Evolutionary conservation across 306 rosid species (phyloP).

Genomic region (Prunus persica): Prunus_persica_NCBIv2 NC_034015.1:775501-776000

Average conservation of each 20-base stretch:
- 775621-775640: not conserved
- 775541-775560: not conserved
- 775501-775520: not conserved
- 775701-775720: not conserved
- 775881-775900: not conserved
- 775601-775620: not conserved
- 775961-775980: constrained; percentile 97
- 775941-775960: constrained; percentile 10
- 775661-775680: not conserved
- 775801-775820: constrained; percentile 71
- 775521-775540: not conserved
- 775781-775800: constrained; percentile 91
- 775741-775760: constrained; percentile 88
- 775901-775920: constrained; percentile 1
- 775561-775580: not conserved
- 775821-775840: constrained; percentile 81
- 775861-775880: constrained; percentile 28
- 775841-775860: constrained; percentile 98
- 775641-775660: not conserved
- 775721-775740: constrained; percentile 30
- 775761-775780: constrained; percentile 80
- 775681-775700: not conserved
- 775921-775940: constrained; percentile 4
- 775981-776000: constrained; percentile 96
- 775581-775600: not conserved